Evolutionary conservation across 768 basidiomycete genomes (phyloP).

Genomic region (Mycena metata): DNA sequence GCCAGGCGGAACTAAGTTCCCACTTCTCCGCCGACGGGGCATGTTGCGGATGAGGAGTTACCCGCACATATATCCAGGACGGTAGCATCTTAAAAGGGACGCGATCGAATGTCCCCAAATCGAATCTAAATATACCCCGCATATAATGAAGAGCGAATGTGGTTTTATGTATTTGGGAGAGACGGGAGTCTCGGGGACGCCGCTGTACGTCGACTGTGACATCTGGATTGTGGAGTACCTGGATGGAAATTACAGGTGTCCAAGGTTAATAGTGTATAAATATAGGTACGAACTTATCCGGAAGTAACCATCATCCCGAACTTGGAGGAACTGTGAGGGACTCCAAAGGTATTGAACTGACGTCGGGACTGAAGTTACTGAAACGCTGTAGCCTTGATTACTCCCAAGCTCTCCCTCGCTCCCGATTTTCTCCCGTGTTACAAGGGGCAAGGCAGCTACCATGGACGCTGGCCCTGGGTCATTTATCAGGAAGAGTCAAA

Average conservation of each 20-base stretch:
- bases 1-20: too few relatives aligned
- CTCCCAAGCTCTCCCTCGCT: constrained; percentile 8
- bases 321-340: too few relatives aligned
- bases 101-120: neutral
- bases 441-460: neutral
- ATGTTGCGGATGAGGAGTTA: neutral
- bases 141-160: constrained; percentile 6
- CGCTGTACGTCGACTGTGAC: neutral
- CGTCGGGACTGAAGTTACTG: neutral
- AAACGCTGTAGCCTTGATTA: neutral
- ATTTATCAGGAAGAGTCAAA: constrained; percentile 11
- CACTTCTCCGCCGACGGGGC: too few relatives aligned
- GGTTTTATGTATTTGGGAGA: neutral
- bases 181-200: neutral
- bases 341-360: too few relatives aligned
- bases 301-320: too few relatives aligned
- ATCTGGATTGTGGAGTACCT: too few relatives aligned
- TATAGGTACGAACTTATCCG: neutral
- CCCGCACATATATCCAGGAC: neutral
- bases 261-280: neutral
- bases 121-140: neutral
- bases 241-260: too few relatives aligned
- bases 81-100: neutral
- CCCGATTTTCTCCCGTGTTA: neutral
- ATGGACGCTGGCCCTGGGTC: neutral